Conservation (phyloP, 1,284 basidiomycete genomes). For the Boletellus deceptivus region DNA sequence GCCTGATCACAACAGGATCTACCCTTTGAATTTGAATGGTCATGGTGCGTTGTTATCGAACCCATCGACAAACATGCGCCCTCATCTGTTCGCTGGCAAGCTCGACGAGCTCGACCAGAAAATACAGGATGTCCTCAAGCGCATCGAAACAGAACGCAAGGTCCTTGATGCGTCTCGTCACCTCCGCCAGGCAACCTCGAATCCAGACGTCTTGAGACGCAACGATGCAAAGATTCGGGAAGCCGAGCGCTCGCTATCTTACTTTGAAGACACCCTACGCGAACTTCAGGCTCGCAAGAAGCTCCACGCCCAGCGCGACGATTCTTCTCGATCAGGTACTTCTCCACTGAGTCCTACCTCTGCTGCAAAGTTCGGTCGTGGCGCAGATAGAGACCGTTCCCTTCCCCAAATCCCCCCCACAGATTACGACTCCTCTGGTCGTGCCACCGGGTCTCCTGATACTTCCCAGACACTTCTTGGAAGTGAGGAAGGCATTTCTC, state of each 20-base stretch:
- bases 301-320: conserved; percentile 54
- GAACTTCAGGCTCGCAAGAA: conserved; percentile 79
- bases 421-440: conserved; percentile 43
- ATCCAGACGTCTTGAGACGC: conserved; percentile 81
- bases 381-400: conserved; percentile 34
- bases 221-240: conserved; percentile 88
- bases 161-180: conserved; percentile 84
- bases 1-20: conserved; percentile 17
- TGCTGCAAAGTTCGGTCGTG: conserved; percentile 23
- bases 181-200: conserved; percentile 79
- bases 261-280: conserved; percentile 85
- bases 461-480: conserved; percentile 29
- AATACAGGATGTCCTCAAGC: conserved; percentile 87
- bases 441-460: conserved; percentile 31
- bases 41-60: conserved; percentile 31
- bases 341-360: conserved; percentile 30
- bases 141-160: conserved; percentile 91
- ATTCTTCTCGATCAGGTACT: conserved; percentile 51
- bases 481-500: conserved; percentile 43
- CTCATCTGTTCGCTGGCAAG: conserved; percentile 17
- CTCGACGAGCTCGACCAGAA: conserved; percentile 75
- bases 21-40: conserved; percentile 18
- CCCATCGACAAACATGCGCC: conserved; percentile 3
- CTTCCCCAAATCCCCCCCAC: conserved; percentile 48
- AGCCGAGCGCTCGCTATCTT: conserved; percentile 80